Percentiles rank a stretch among this genome's conserved stretches.
Conservation (phyloP, 139 green algal genomes). For the Chlamydomonas sphaeroides region DNA sequence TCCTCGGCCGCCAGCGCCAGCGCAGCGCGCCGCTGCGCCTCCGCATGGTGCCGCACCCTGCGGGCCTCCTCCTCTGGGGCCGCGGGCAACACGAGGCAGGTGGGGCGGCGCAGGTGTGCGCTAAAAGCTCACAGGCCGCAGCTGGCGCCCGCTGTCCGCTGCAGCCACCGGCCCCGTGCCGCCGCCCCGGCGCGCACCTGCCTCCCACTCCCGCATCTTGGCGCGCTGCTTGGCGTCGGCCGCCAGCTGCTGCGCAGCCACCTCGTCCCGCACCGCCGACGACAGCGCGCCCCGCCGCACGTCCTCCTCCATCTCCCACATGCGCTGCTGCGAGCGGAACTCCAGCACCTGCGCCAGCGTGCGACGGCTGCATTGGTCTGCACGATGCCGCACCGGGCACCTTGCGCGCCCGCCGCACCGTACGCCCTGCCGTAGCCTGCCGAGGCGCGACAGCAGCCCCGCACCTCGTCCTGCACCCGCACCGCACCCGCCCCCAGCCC, state of each 20-base stretch:
- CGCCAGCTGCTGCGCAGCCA: slow-evolving; percentile 49
- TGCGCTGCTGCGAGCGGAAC: slow-evolving; percentile 68
- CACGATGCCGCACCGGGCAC: too few relatives aligned
- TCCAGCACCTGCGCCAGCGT: slow-evolving; percentile 54
- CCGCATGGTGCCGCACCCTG: slow-evolving; percentile 20
- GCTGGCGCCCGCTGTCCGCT: too few relatives aligned
- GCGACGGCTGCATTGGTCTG: too few relatives aligned
- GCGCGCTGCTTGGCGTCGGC: slow-evolving; percentile 41
- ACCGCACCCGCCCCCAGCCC: neutral
- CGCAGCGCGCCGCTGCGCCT: neutral
- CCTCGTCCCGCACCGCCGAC: slow-evolving; percentile 42
- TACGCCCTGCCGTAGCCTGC: too few relatives aligned
- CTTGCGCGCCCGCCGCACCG: too few relatives aligned
- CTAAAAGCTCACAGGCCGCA: too few relatives aligned
- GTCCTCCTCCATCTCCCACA: slow-evolving; percentile 66
- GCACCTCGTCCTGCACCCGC: slow-evolving; percentile 64
- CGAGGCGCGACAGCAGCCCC: too few relatives aligned
- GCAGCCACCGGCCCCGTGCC: too few relatives aligned
- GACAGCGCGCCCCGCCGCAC: slow-evolving; percentile 44
- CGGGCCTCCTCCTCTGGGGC: slow-evolving; percentile 45
- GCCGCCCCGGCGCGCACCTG: too few relatives aligned
- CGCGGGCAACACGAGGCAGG: too few relatives aligned
- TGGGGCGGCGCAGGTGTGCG: too few relatives aligned
- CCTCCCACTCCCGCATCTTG: slow-evolving; percentile 50
- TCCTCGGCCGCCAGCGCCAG: slow-evolving; percentile 37